These are phyloP conservation scores for Pleurotus ostreatus DNA, from an alignment of 768 basidiomycete species.

Conservation along the genomic window DNA sequence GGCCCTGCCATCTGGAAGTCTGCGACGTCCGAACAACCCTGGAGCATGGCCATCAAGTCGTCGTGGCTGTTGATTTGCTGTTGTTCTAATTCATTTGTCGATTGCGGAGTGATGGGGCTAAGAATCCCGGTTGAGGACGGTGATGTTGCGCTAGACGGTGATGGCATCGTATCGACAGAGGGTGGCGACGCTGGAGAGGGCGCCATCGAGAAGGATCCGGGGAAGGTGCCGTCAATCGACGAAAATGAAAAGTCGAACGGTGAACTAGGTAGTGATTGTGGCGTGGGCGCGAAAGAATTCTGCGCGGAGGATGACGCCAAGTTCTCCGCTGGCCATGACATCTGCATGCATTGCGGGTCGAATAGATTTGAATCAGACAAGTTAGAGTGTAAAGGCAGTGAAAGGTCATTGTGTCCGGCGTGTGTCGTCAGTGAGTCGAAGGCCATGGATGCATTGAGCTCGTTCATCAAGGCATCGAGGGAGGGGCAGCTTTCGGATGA, in stretches of 20 bases:
- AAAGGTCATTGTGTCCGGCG: not conserved
- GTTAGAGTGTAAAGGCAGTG: not conserved
- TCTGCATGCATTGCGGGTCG: slow-evolving; percentile 1
- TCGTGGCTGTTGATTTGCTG: not conserved
- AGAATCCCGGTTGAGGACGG: not conserved
- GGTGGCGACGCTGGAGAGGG: not conserved
- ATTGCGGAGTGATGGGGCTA: not conserved
- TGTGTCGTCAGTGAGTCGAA: not conserved
- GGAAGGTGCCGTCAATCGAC: not conserved
- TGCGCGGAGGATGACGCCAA: not conserved
- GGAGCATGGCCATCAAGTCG: slow-evolving; percentile 3
- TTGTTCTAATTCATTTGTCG: not conserved
- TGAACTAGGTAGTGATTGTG: not conserved
- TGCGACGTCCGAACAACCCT: not conserved
- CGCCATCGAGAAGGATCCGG: not conserved
- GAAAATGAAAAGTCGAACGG: slow-evolving; percentile 1
- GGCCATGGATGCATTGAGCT: not conserved
- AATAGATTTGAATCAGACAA: not conserved
- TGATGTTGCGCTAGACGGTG: not conserved
- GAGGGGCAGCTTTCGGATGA: not conserved
- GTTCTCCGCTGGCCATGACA: not conserved
- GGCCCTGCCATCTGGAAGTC: not conserved
- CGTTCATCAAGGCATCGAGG: slow-evolving; percentile 3
- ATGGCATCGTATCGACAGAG: not conserved
- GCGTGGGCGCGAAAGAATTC: not conserved